Conservation (phyloP, 345 rosid species). For the Populus simonii region DNA sequence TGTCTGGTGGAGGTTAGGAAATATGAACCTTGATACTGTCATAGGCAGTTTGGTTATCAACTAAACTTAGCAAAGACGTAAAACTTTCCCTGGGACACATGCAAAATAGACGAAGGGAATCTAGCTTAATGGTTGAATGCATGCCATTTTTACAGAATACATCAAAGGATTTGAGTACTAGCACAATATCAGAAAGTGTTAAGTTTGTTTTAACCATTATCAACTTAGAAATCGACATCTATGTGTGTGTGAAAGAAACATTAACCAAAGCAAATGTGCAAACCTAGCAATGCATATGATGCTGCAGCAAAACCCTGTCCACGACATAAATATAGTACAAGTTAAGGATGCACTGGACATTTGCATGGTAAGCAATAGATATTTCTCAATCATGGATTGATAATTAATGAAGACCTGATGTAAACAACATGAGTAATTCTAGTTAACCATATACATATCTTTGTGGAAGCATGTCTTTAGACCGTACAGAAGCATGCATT, state of each 20-base stretch:
- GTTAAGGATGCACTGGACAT: constrained; percentile 6
- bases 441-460: no score
- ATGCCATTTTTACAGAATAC: background rate
- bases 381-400: background rate
- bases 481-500: no score
- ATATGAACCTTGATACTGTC: no score
- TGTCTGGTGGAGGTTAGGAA: no score
- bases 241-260: background rate
- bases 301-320: constrained; percentile 65
- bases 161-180: background rate
- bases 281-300: constrained; percentile 61
- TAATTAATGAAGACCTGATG: background rate
- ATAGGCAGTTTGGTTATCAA: no score
- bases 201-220: background rate
- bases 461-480: no score
- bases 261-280: constrained; percentile 24
- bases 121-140: background rate
- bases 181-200: background rate
- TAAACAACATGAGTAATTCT: background rate
- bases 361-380: background rate
- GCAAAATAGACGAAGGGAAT: background rate
- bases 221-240: background rate
- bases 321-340: constrained; percentile 13
- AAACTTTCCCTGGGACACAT: background rate
- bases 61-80: background rate